Percentiles rank a stretch among this genome's conserved stretches.
Conservation (phyloP, 176 grass and related monocot species). For the Triticum aestivum region DNA sequence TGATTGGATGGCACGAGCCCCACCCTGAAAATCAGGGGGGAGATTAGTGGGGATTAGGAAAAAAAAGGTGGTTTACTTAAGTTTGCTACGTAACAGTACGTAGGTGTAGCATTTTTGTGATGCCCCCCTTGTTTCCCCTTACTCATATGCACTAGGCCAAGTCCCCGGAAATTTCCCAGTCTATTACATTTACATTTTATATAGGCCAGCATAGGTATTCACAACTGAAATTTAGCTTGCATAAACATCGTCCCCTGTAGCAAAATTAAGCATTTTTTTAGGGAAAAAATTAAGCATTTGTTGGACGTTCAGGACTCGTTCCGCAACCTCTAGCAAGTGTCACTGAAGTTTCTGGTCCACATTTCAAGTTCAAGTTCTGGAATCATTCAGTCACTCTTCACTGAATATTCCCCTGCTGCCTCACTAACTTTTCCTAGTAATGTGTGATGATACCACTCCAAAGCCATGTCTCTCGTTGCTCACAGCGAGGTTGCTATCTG, state of each 20-base stretch:
- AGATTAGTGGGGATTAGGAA: no score
- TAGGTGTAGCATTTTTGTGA: no score
- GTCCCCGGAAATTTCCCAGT: no score
- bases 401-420: conserved; percentile 20
- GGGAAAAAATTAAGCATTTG: not conserved
- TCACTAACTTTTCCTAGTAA: conserved; percentile 12
- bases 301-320: not conserved
- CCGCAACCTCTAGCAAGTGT: not conserved
- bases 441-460: not conserved
- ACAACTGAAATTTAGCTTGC: not conserved
- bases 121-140: no score
- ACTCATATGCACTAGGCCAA: no score
- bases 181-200: no score
- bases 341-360: not conserved
- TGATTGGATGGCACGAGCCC: no score
- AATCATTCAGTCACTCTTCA: conserved; percentile 10
- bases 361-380: conserved; percentile 20
- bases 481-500: not conserved
- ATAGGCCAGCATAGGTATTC: not conserved
- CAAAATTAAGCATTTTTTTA: not conserved
- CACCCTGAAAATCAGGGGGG: no score
- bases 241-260: not conserved
- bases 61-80: no score
- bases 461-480: not conserved
- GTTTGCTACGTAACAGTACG: no score